Base-by-base conservation (phyloP, 2,329 filamentous ascomycete species). In the Colletotrichum tropicicola region DNA sequence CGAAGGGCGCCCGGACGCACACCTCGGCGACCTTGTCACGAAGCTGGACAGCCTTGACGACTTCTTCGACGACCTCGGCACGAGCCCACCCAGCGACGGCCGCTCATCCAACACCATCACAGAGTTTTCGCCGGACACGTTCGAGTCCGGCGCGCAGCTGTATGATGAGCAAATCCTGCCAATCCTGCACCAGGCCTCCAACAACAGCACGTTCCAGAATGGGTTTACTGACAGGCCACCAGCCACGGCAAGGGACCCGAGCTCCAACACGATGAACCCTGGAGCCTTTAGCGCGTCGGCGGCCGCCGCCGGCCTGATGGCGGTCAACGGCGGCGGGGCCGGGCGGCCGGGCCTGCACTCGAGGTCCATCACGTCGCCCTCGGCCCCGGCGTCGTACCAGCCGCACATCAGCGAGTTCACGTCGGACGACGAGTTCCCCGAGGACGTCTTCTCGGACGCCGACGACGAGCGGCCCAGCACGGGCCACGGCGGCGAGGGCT, bases 141-240 rank as follows among this genome's bases (percentile, higher is more conserved):
- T 89, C 54, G 91, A 96, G 69, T 89, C 90, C 1, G 91, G 90
- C 10, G 92, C 94, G 21, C 90, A 93, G 73, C 80, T 98, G 0
- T 98, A 98, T 77, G 94, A 98, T 72, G 93, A 97, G 75, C 93
- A 97, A 74, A 97, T 96, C 6, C 84, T 96, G 10, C 95, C 95
- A 0, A 97, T 98, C 54, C 80, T 98, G 6, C 92, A 96, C 71
- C 92, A 96, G 73, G 96, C 93, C 73, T 92, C 86, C 10, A 95
- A 89, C 68, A 90, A 91, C 37, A 92, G 88, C 53, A 87, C 89
- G 1, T 96, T 98, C 76, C 93, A 97, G 70, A 97, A 94, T 72
- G 93, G 93, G 5, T 95, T 98, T 71, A 87, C 90, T 1, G 95
- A 98, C 72, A 84, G 91, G 23, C 85, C 89, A 1, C 85, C 88